Base-by-base conservation (phyloP, 495 filamentous ascomycete species). In the Penicillium riverlandense region DNA sequence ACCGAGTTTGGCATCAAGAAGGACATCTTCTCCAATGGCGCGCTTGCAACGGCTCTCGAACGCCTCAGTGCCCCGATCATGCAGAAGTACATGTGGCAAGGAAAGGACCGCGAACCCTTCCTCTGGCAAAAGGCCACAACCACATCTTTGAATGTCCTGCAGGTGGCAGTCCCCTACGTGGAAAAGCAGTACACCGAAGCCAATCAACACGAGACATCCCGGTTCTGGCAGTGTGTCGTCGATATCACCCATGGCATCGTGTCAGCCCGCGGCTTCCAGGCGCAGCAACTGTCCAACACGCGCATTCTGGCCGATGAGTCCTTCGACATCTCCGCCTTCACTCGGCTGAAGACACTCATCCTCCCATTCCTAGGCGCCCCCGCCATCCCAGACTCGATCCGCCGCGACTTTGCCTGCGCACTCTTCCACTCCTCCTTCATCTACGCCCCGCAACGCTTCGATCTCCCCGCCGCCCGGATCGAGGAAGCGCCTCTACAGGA, bases 341-440 rank as follows among this genome's bases (percentile, higher is more conserved):
- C 54, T 7, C 71, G 74, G 38, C 65, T 96, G 0, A 78, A 83
- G 12, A 63, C 75, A 1, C 70, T 96, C 16, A 80, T 95, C 33
- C 83, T 88, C 27, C 84, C 90, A 0, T 65, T 78, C 6, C 74
- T 98, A 0, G 88, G 90, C 8, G 70, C 74, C 0, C 48, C 76
- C 11, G 57, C 63, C 1, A 78, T 95, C 12, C 70, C 80, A 2
- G 85, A 92, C 49, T 59, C 69, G 22, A 79, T 83, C 3, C 75
- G 87, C 11, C 75, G 74, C n/a, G 65, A 75, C 8, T 96, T 92
- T 55, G 76, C 83, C 1, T 78, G 78, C 42, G 79, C 79, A 12
- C 76, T 98, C n/a, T 90, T 96, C 64, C 68, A 75, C 39, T 85
- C 77, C 13, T 96, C 90, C 15, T 78, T 96, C 52, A 84, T 95